Base-by-base conservation (phyloP, 495 filamentous ascomycete species). In the Thermochaetoides thermophila region DNA sequence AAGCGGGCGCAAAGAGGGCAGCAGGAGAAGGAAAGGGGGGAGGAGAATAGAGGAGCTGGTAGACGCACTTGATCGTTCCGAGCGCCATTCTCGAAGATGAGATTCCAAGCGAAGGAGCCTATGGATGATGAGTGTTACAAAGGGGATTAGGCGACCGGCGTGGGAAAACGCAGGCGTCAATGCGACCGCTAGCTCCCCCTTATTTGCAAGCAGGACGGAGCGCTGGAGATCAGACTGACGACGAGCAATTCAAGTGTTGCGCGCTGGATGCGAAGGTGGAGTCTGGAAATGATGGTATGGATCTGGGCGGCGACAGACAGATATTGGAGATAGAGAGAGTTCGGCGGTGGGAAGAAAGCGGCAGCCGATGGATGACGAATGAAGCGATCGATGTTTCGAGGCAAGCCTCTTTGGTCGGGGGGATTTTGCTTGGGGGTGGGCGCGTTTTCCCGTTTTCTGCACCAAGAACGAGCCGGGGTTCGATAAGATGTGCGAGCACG, bases 1-100 rank as follows among this genome's bases (percentile, higher is more conserved):
- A 22, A n/a, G n/a, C n/a, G n/a, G n/a, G n/a, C n/a, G n/a, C n/a
- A n/a, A n/a, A n/a, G n/a, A n/a, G n/a, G n/a, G n/a, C n/a, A n/a
- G n/a, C n/a, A 18, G 29, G 37, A 40, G 11, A 32, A 33, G 14
- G 39, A 21, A 22, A 38, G 21, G n/a, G n/a, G n/a, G n/a, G n/a
- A n/a, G n/a, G n/a, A n/a, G n/a, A n/a, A n/a, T n/a, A n/a, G n/a
- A n/a, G n/a, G n/a, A n/a, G n/a, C n/a, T n/a, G 47, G 41, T 39
- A 37, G 37, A 71, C 79, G 46, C 61, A 84, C 79, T 84, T 84
- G 58, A 84, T 84, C 34, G 79, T 84, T 50, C 78, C 79, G 50
- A 84, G 76, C 45, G 81, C 79, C 79, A 84, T 84, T 44, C 78
- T 55, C 40, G 42, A 39, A 38, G 43, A 46, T 46, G 30, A 31